These are phyloP conservation scores for Mortierella antarctica DNA, from an alignment of 192 early-diverging fungal species.

Conservation along the genomic window DNA sequence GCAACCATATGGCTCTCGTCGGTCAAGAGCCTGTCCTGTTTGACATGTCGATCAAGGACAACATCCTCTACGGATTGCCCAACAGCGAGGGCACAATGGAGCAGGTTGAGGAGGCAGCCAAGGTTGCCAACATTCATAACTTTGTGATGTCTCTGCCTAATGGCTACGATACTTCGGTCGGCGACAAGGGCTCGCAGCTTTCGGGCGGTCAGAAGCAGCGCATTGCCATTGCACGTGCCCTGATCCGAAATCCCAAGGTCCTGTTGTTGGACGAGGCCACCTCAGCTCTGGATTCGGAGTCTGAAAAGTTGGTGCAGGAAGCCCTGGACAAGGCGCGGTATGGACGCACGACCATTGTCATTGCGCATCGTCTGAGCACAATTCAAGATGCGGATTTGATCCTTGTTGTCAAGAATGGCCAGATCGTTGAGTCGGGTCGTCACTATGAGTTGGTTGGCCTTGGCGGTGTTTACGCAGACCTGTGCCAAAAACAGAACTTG, in stretches of 20 bases:
- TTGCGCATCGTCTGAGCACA: slow-evolving; percentile 81
- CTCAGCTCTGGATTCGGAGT: slow-evolving; percentile 75
- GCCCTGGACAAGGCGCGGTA: slow-evolving; percentile 75
- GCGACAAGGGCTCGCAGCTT: slow-evolving; percentile 72
- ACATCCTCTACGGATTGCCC: slow-evolving; percentile 82
- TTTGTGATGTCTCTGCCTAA: slow-evolving; percentile 66
- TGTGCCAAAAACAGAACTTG: slow-evolving; percentile 77
- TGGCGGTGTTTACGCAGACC: slow-evolving; percentile 71
- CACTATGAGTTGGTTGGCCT: slow-evolving; percentile 79
- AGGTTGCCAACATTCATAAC: slow-evolving; percentile 68
- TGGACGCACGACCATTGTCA: slow-evolving; percentile 78
- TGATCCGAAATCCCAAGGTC: slow-evolving; percentile 88
- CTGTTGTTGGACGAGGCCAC: slow-evolving; percentile 90
- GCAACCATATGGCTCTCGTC: slow-evolving; percentile 85
- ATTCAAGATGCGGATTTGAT: slow-evolving; percentile 82
- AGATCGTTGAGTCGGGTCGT: slow-evolving; percentile 78
- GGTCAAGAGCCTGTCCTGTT: slow-evolving; percentile 94
- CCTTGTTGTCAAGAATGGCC: slow-evolving; percentile 81
- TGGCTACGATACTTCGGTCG: slow-evolving; percentile 74
- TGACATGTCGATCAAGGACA: slow-evolving; percentile 87
- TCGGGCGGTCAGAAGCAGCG: slow-evolving; percentile 84
- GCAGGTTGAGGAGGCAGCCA: slow-evolving; percentile 71
- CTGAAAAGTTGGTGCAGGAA: slow-evolving; percentile 77
- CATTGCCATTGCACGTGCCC: slow-evolving; percentile 90
- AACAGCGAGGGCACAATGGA: slow-evolving; percentile 54